Conservation (phyloP, 2,329 filamentous ascomycete genomes). For the Fusarium sp. region DNA sequence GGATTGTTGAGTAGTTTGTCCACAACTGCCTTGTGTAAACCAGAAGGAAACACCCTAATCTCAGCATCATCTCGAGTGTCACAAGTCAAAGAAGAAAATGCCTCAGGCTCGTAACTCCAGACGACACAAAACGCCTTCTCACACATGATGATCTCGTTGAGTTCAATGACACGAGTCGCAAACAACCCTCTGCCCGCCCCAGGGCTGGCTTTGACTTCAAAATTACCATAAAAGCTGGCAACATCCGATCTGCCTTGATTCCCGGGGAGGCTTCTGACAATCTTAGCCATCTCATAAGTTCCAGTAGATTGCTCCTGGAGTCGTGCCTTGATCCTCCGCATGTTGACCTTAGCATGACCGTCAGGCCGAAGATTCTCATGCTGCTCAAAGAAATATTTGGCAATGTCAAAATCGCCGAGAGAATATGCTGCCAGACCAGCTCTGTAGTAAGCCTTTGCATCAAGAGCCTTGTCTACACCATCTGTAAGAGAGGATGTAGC, state of each 20-base stretch:
- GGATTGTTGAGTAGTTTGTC: constrained; percentile 44
- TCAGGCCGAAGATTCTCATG: constrained; percentile 40
- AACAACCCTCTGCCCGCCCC: constrained; percentile 51
- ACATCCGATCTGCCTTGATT: constrained; percentile 44
- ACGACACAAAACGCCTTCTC: constrained; percentile 49
- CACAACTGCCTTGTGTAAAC: constrained; percentile 44
- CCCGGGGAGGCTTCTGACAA: constrained; percentile 37
- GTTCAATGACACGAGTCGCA: constrained; percentile 43
- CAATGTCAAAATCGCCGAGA: constrained; percentile 39
- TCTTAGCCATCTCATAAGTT: constrained; percentile 34
- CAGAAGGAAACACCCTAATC: constrained; percentile 45
- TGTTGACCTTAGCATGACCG: constrained; percentile 29
- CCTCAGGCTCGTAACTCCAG: constrained; percentile 45
- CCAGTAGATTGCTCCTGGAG: constrained; percentile 41
- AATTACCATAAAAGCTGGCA: constrained; percentile 43
- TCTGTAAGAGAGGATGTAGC: constrained; percentile 44
- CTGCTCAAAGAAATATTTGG: constrained; percentile 38
- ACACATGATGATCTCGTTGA: constrained; percentile 46
- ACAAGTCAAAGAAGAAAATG: constrained; percentile 46
- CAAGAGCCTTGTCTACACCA: constrained; percentile 29
- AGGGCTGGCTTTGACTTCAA: constrained; percentile 40
- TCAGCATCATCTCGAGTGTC: constrained; percentile 42
- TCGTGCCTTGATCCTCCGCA: constrained; percentile 35
- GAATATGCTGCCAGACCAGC: constrained; percentile 46
- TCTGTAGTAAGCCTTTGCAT: constrained; percentile 47